Evolutionary conservation across 257 asterid genomes (phyloP).

Genomic region (Echium plantagineum): DNA sequence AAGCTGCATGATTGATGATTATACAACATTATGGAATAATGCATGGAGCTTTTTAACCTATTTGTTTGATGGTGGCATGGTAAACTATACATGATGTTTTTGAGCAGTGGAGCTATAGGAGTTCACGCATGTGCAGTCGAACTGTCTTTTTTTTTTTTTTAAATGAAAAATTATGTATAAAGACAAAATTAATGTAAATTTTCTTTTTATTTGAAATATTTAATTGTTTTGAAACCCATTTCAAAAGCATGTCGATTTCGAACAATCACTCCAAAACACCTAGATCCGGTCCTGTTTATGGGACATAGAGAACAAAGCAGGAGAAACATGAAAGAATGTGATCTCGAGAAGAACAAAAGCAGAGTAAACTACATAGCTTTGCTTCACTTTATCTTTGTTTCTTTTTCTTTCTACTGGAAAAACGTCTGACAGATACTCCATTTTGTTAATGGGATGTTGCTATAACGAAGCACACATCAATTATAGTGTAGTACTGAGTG

Average conservation of each 20-base stretch:
- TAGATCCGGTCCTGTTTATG: too few relatives aligned
- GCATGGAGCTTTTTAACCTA: neutral
- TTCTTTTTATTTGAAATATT: too few relatives aligned
- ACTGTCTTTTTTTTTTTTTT: too few relatives aligned
- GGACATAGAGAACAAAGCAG: conserved; percentile 8
- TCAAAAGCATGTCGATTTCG: too few relatives aligned
- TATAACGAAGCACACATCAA: conserved; percentile 11
- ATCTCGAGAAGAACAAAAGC: neutral
- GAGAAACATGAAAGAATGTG: conserved; percentile 16
- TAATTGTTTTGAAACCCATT: too few relatives aligned
- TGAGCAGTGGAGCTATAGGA: too few relatives aligned
- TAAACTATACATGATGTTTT: conserved; percentile 6
- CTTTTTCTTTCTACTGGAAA: conserved; percentile 1
- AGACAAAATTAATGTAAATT: too few relatives aligned
- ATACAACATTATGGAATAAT: neutral
- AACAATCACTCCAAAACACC: too few relatives aligned
- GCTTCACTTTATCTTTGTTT: conserved; percentile 5
- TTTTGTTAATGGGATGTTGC: conserved; percentile 24
- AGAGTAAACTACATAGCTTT: conserved; percentile 4
- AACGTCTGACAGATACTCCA: conserved; percentile 21
- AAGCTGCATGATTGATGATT: neutral
- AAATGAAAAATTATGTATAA: too few relatives aligned
- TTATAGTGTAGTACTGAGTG: too few relatives aligned
- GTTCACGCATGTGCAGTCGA: too few relatives aligned
- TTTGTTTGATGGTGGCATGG: conserved; percentile 7